Evolutionary conservation across 306 rosid genomes (phyloP), one percentile per base, ranked within the genome.

Genomic region (Macrotyloma uniflorum): DNA sequence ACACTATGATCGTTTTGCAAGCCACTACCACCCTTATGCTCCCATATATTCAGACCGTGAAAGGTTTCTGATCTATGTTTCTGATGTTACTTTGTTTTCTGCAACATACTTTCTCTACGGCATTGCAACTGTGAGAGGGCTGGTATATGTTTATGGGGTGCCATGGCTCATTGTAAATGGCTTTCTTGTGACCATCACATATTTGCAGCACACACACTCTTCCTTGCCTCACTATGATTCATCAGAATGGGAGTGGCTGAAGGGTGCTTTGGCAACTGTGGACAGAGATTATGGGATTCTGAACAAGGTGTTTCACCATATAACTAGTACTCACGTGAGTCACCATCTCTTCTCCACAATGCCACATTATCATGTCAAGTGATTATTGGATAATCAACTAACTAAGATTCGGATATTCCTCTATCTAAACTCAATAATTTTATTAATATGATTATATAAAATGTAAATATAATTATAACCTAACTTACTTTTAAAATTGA

Each of bases 191-290:
- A 42, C 80, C 46, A 88, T 91, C 54, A 87, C 96, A 0, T 88
- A 81, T 70, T 76, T 93, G 90, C 97, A 90, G 78, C 97, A 93
- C 55, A 91, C 97, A 5, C 97, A 93, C 70, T 76, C 75, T 16
- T 51, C 93, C 3, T 72, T 91, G 58, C 96, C 98, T 0, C 96
- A 88, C 76, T 93, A 90, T 53, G 93, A 88, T 23, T 72, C 95
- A 6, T 81, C 89, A 0, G 93, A 93, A 53, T 89, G 98, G 98
- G 97, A 93, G 6, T 93, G 98, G 98, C 35, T 91, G 40, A 83
- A 87, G 72, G 98, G 97, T 2, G 94, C 96, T 5, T 33, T 91
- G 79, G 83, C 93, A 2, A 91, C 98, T 0, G 64, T 85, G 63
- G 97, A 93, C 35, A 90, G 98, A 85, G 91, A 91, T 61, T 91